These are phyloP conservation scores for Yarrowia osloensis DNA, from an alignment of 805 yeast species.

Conservation along the genomic window DNA sequence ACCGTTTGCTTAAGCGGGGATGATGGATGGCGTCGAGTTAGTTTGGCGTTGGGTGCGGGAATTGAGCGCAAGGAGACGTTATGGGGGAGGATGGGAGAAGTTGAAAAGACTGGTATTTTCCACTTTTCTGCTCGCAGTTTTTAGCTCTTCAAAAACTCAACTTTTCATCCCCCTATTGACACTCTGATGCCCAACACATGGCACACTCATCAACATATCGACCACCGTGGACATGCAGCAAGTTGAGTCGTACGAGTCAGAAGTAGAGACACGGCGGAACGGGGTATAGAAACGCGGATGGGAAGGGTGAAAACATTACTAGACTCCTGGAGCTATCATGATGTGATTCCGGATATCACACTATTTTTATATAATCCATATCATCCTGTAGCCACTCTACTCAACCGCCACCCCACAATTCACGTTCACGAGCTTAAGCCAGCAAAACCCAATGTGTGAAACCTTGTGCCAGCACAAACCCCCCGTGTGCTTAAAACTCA, in stretches of 20 bases:
- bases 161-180: neutral
- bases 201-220: slow-evolving; percentile 1
- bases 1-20: slow-evolving; percentile 26
- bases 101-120: neutral
- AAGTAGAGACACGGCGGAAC: neutral
- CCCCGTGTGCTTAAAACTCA: slow-evolving; percentile 14
- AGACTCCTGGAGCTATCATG: neutral
- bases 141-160: neutral
- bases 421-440: slow-evolving; percentile 29
- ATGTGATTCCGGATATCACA: no score
- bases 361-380: no score
- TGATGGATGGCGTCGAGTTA: slow-evolving; percentile 17
- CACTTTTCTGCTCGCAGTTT: no score
- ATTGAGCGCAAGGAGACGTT: neutral
- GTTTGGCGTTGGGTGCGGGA: slow-evolving; percentile 8
- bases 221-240: neutral
- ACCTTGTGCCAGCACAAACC: slow-evolving; percentile 20
- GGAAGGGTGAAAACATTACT: neutral
- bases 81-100: no score
- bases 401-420: slow-evolving; percentile 4
- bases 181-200: neutral
- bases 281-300: no score
- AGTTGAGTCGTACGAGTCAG: slow-evolving; percentile 7
- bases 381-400: no score
- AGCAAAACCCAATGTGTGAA: neutral